Evolutionary conservation across 1,139 yeast genomes (phyloP).

Genomic region (Waltiozyma sp.): DNA sequence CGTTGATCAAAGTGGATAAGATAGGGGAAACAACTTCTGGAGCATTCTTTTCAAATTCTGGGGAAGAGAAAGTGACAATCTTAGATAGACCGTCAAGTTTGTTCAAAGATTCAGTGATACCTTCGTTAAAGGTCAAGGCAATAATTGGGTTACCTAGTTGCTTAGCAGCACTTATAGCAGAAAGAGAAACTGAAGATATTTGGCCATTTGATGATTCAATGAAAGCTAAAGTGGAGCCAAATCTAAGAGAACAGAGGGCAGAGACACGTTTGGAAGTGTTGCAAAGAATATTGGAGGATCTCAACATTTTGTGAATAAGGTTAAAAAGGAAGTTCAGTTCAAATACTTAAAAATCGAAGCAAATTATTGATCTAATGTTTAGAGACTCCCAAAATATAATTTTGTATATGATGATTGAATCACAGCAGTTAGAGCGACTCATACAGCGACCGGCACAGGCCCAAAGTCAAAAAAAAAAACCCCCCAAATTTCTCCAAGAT

Average conservation of each 20-base stretch:
- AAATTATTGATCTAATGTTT: too few species aligned
- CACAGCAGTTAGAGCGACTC: too few species aligned
- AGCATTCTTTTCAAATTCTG: constrained; percentile 41
- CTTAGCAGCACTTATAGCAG: constrained; percentile 55
- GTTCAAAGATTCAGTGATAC: constrained; percentile 29
- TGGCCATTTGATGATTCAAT: constrained; percentile 45
- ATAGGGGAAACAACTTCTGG: constrained; percentile 62
- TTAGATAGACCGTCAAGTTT: constrained; percentile 29
- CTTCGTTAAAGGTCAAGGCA: constrained; percentile 50
- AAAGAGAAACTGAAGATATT: constrained; percentile 57
- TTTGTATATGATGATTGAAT: not conserved
- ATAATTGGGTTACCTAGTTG: constrained; percentile 54
- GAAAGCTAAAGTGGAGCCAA: constrained; percentile 60
- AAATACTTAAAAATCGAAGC: too few species aligned
- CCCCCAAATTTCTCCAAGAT: not conserved
- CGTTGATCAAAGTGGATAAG: constrained; percentile 33
- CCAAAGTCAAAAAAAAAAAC: not conserved
- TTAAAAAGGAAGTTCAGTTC: not conserved
- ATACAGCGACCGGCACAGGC: not conserved
- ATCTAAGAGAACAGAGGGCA: constrained; percentile 13
- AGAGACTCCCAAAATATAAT: not conserved
- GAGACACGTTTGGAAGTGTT: not conserved
- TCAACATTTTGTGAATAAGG: not conserved
- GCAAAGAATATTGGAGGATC: not conserved
- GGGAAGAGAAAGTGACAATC: constrained; percentile 39